Evolutionary conservation across 1,284 basidiomycete genomes (phyloP).

Genomic region (Volvariella volvacea): DNA sequence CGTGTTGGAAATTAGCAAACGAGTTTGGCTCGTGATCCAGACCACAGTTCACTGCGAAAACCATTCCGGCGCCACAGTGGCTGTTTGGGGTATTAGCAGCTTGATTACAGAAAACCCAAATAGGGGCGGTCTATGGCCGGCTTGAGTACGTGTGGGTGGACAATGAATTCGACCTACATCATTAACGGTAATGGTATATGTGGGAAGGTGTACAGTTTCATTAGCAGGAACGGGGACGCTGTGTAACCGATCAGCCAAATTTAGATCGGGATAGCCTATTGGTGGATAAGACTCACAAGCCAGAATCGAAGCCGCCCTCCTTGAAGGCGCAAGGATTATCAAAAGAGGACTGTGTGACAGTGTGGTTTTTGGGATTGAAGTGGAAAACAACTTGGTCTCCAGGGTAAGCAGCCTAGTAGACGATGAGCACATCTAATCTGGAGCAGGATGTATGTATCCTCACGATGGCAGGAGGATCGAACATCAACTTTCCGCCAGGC

Average conservation of each 20-base stretch:
- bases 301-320: constrained; percentile 46
- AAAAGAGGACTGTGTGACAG: constrained; percentile 52
- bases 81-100: constrained; percentile 29
- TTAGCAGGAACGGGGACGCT: constrained; percentile 48
- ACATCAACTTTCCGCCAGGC: constrained; percentile 32
- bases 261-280: constrained; percentile 3
- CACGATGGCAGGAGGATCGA: constrained; percentile 47
- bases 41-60: constrained; percentile 59
- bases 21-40: constrained; percentile 44
- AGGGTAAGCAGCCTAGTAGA: constrained; percentile 29
- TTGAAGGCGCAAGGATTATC: constrained; percentile 41
- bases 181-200: constrained; percentile 47
- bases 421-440: constrained; percentile 3
- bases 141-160: constrained; percentile 1
- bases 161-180: constrained; percentile 29
- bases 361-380: constrained; percentile 51
- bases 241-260: constrained; percentile 4
- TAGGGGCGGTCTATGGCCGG: constrained; percentile 32
- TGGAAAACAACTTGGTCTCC: constrained; percentile 58
- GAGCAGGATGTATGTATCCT: constrained; percentile 15
- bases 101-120: constrained; percentile 49
- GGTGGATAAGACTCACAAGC: constrained; percentile 39
- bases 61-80: constrained; percentile 61
- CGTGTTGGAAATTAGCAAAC: constrained; percentile 48
- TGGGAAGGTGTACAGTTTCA: constrained; percentile 41